These are phyloP conservation scores for Russula olivacea DNA, from an alignment of 768 basidiomycete species.

Conservation along the genomic window DNA sequence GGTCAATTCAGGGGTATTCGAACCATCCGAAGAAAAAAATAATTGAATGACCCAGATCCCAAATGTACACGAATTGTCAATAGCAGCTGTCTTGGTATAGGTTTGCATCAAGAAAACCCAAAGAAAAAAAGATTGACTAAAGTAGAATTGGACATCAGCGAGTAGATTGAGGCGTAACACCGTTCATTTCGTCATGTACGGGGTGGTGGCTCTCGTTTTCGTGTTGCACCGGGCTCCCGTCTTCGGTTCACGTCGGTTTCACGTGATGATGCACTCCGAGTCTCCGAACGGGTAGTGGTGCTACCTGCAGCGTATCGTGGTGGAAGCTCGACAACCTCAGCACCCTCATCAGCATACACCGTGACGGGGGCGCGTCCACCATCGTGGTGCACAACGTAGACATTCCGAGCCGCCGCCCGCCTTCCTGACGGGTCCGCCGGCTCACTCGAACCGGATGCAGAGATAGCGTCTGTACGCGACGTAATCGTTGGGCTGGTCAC, in stretches of 20 bases:
- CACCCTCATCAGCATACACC: constrained; percentile 49
- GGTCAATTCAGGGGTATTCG: not conserved
- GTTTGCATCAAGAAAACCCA: not conserved
- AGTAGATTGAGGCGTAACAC: not conserved
- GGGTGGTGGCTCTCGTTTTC: constrained; percentile 13
- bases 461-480: constrained; percentile 1
- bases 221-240: constrained; percentile 1
- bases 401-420: constrained; percentile 27
- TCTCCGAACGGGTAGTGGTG: not conserved
- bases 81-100: constrained; percentile 3
- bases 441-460: constrained; percentile 17
- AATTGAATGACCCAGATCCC: not conserved
- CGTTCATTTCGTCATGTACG: not conserved
- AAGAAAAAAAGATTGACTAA: not conserved
- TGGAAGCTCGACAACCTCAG: constrained; percentile 55
- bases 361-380: constrained; percentile 51
- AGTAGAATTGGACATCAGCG: not conserved
- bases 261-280: not conserved
- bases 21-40: not conserved
- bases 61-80: not conserved
- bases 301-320: constrained; percentile 38
- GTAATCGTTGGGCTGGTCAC: not conserved
- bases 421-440: constrained; percentile 4
- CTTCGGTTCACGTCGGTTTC: not conserved
- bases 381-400: constrained; percentile 60